Percentiles rank a stretch among this genome's conserved stretches.
Evolutionary conservation across 2,329 filamentous ascomycete genomes (phyloP).

Genomic region (Didymella lethalis): DNA sequence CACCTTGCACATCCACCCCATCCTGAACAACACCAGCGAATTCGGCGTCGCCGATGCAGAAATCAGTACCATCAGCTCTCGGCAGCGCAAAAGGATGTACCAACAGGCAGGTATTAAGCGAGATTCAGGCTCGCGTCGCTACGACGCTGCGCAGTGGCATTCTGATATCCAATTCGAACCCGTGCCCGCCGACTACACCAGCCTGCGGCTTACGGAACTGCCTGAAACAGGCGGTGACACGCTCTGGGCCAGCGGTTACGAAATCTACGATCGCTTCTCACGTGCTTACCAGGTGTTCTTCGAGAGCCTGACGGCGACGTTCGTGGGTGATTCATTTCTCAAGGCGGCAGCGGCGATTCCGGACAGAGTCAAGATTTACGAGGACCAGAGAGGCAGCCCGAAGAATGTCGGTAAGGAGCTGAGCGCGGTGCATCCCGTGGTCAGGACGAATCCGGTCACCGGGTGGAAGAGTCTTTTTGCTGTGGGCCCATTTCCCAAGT

Average conservation of each 20-base stretch:
- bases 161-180: constrained; percentile 72
- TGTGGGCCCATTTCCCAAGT: constrained; percentile 33
- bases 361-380: constrained; percentile 22
- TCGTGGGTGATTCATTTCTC: constrained; percentile 1
- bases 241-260: constrained; percentile 55
- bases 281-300: constrained; percentile 34
- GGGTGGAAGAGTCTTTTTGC: constrained; percentile 49
- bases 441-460: constrained; percentile 45
- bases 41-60: background rate
- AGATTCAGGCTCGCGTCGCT: background rate
- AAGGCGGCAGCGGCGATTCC: constrained; percentile 12
- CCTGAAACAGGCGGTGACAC: constrained; percentile 50
- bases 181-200: constrained; percentile 69
- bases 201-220: constrained; percentile 58
- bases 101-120: background rate
- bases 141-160: constrained; percentile 51
- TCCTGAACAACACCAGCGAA: background rate
- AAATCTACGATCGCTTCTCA: constrained; percentile 45
- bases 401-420: constrained; percentile 35
- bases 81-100: background rate
- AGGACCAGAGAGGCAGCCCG: constrained; percentile 32
- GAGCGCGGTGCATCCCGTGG: constrained; percentile 38
- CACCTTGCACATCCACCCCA: background rate
- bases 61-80: background rate
- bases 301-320: constrained; percentile 37